These are phyloP conservation scores for Cladosporium sp. DNA, from an alignment of 2,329 filamentous ascomycete genomes.

Conservation along the genomic window DNA sequence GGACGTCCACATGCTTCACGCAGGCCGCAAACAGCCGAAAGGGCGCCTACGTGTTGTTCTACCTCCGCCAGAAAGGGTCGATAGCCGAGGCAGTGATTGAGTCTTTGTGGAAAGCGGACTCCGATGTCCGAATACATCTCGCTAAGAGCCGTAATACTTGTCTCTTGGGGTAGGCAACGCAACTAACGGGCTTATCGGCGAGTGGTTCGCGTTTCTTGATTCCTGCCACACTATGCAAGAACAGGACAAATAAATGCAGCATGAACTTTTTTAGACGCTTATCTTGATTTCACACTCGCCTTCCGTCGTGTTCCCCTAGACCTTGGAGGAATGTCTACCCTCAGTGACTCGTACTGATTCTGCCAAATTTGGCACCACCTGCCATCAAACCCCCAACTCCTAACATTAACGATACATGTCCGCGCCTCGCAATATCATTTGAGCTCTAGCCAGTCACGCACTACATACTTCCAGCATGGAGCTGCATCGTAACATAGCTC, in stretches of 20 bases:
- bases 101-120: background rate
- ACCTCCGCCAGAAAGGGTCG: background rate
- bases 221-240: background rate
- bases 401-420: too few species aligned
- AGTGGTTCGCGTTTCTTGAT: background rate
- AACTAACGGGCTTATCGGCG: background rate
- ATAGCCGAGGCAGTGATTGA: background rate
- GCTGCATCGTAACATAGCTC: too few species aligned
- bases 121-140: background rate
- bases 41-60: slow-evolving; percentile 1
- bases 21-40: slow-evolving; percentile 10
- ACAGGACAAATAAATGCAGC: slow-evolving; percentile 2
- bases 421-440: too few species aligned
- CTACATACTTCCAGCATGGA: too few species aligned
- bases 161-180: background rate
- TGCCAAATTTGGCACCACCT: too few species aligned
- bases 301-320: background rate
- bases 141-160: background rate
- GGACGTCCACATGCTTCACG: slow-evolving; percentile 14
- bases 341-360: too few species aligned
- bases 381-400: too few species aligned
- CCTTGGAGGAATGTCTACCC: too few species aligned
- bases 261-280: slow-evolving; percentile 4
- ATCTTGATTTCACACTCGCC: background rate
- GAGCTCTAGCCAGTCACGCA: too few species aligned